Evolutionary conservation across 1,139 yeast species (phyloP), one percentile per base, ranked within the genome.

Genomic region (Petasospora fabianii): DNA sequence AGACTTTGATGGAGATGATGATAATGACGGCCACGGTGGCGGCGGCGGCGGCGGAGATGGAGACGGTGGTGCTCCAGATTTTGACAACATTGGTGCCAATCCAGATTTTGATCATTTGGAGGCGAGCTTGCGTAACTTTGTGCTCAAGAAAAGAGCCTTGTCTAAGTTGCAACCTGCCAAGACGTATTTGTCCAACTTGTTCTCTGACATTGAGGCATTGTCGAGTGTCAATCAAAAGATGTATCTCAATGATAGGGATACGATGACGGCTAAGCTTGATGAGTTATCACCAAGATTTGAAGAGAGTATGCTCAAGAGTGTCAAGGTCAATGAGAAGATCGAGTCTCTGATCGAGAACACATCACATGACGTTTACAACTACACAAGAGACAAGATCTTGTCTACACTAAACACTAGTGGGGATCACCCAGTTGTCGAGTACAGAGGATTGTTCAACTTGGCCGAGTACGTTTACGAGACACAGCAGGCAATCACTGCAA

Each of bases 151-250:
- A 56, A 74, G 98, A 53, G 80, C 97, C 0, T 63, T 85, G 14
- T 88, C 97, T 0, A 94, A 94, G 60, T 68, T 94, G 18, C 74
- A 87, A 31, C 99, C 99, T 0, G 97, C 97, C 0, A 88, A 90
- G 58, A 88, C 83, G 17, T 94, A 84, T 54, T 64, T 92, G 27
- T 49, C 71, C 18, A 90, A 90, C 53, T 60, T 90, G 15, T 71
- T 85, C 35, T 61, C 62, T 14, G 99, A 94, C 57, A 59, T 90
- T 35, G 69, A 68, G 41, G 62, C 66, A 1, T 67, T 92, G 16
- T 74, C 95, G 0, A 62, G 67, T 11, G 65, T 77, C 21, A 92
- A 92, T 54, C 71, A 77, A 39, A 63, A 68, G 20, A 68, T 76
- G n/a, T 79, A 78, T 49, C 49, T 61, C 7, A 61, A 65, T 36